Conservation (phyloP, 805 yeast species). For the Sugiyamaella smithiae region DNA sequence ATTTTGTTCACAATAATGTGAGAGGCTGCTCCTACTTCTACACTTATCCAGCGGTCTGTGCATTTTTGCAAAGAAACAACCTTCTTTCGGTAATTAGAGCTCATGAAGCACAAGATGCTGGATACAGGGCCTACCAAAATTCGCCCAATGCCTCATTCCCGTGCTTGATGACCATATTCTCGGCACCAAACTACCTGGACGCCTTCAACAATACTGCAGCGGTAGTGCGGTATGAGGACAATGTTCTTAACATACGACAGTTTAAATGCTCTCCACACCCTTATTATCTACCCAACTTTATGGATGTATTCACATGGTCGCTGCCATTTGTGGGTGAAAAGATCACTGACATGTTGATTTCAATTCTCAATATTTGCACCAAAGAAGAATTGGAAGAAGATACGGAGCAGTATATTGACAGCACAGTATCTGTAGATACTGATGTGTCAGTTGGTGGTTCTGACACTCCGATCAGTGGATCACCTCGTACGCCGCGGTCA, state of each 20-base stretch:
- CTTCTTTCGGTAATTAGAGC: conserved; percentile 86
- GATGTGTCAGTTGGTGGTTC: background rate
- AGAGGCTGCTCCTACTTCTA: conserved; percentile 93
- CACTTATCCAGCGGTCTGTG: conserved; percentile 77
- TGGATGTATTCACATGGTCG: conserved; percentile 98
- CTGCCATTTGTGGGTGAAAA: conserved; percentile 96
- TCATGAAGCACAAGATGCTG: conserved; percentile 97
- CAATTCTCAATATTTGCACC: conserved; percentile 88
- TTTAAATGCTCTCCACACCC: conserved; percentile 94
- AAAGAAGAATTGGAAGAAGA: conserved; percentile 88
- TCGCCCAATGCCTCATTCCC: conserved; percentile 87
- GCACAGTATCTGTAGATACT: background rate
- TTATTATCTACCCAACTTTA: conserved; percentile 92
- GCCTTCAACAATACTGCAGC: conserved; percentile 94
- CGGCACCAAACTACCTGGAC: conserved; percentile 94
- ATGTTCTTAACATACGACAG: conserved; percentile 93
- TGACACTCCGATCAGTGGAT: background rate
- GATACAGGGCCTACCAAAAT: conserved; percentile 89
- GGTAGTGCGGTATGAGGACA: conserved; percentile 82
- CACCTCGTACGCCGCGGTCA: background rate
- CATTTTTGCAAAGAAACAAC: conserved; percentile 73
- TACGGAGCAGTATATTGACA: conserved; percentile 12
- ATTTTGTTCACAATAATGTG: conserved; percentile 63
- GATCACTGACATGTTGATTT: conserved; percentile 87
- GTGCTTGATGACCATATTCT: conserved; percentile 81